Evolutionary conservation across 805 yeast species (phyloP), one percentile per base, ranked within the genome.

Genomic region (Metschnikowia cerradonensis): DNA sequence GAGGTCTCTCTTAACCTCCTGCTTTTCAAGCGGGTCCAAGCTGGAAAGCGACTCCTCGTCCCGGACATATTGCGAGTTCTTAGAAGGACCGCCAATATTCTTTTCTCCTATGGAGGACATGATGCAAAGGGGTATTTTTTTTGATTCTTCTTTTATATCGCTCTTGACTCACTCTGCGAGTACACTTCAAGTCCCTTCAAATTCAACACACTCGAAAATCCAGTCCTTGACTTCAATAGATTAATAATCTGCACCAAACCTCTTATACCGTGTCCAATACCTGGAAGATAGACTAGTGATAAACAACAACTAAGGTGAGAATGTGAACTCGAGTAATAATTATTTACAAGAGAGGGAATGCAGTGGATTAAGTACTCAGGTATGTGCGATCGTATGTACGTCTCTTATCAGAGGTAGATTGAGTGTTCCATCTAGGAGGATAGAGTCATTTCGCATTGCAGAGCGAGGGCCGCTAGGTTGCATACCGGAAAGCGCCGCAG

Each of bases 1-100:
- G 52, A 86, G 68, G 44, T 75, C 77, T 63, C 90, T 72, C 59
- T 79, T 78, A 50, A 81, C 83, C 59, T 79, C 76, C 2, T 43
- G 50, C n/a, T 47, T 54, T 31, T 52, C 61, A 19, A 42, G 38
- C n/a, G 44, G 42, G 33, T 35, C 42, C 31, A 54, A 14, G 15
- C 51, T 55, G 6, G 53, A 46, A 13, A 56, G 35, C 32, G 53
- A 50, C 35, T 59, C 62, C 34, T 48, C 46, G 36, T 60, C 65
- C 37, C 57, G 55, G 42, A 59, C 53, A 52, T 55, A 63, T 22
- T 60, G 61, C 32, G 53, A 55, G 35, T 55, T 48, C 59, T 60
- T 30, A 56, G 46, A 20, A 47, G 45, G 19, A 55, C 64, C 42
- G 47, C 50, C 15, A 47, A 45, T 38, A 17, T 34, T 34, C 22